Base-by-base conservation (phyloP, 345 rosid genomes). In the Hirschfeldia incana region DNA sequence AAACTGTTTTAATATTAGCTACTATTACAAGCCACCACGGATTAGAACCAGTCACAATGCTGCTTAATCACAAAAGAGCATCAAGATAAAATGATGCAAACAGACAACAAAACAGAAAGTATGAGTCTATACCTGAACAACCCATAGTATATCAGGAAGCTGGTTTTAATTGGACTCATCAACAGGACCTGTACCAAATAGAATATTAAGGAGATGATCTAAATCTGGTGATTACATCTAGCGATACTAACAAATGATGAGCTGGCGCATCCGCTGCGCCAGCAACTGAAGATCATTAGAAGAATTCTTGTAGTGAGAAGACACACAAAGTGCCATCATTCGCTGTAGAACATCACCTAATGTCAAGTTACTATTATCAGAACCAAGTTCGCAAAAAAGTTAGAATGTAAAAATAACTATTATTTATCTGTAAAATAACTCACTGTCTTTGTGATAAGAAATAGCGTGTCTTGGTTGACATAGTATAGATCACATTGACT, bases 241-340 rank as follows among this genome's bases (percentile, higher is more conserved):
- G 21, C 98, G 61, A 93, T 15, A 95, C 97, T 76, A 95, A 95
- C 76, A 95, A 85, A 86, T 93, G 99, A 81, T 95, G 99, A 62
- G 99, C 98, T 29, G 98, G 99, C 79, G 99, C 99, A 89, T 95
- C 99, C 65, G 99, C 21, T 21, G 21, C 21, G 21, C 94, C 90
- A 93, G 86, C 39, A 95, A 78, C 78, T 93, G 99, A 64, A 95
- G 88, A 85, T 95, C 99, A 84, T 95, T 95, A 15, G 99, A 98
- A 70, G 99, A 95, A 84, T 95, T 95, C 83, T 93, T 95, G 81
- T 95, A 95, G 87, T 95, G 99, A 82, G 99, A 95, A 68, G 98
- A 86, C 69, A 95, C 99, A 74, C 90, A 93, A 42, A 95, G 87
- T 29, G 98, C 94, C 99, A 95, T 91, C 97, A 90, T 92, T 72